Evolutionary conservation across 2,329 filamentous ascomycete species (phyloP), one percentile per base, ranked within the genome.

Genomic region (Aurifilum marmelostoma): DNA sequence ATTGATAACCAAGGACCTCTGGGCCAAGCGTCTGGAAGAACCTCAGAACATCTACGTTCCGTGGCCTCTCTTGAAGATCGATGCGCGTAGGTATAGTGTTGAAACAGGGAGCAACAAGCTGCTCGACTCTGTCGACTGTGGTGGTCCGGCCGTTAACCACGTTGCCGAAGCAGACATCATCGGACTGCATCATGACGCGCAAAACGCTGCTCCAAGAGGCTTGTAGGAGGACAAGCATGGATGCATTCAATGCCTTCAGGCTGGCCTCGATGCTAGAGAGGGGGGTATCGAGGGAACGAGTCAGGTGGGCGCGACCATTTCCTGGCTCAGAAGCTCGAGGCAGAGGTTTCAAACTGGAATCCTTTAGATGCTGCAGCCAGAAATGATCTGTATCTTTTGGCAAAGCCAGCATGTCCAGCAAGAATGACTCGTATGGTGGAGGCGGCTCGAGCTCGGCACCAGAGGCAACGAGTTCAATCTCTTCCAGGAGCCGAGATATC

Each of bases 61-160:
- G 84, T 0, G 77, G 80, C 1, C 77, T 77, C 2, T 76, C 75
- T 1, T 83, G 79, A 12, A 92, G 71, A 41, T 88, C 79, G 21
- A 88, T 80, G 34, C 93, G 87, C 1, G 94, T 76, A 0, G 94
- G 93, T 16, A 97, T 80, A 0, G 94, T 97, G 76, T 97, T 97
- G 83, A 97, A 97, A 77, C 93, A 97, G 0, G 94, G 94, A 0
- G 92, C 93, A n/a, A 97, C 87, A 7, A 97, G 85, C 4, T 84
- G 82, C 50, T 94, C 89, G 14, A 95, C 82, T 0, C 85, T 87
- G 7, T 91, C 85, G 2, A 94, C 77, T 0, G 87, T 80, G 12
- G 92, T 76, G 0, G 89, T 90, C 9, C 94, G 88, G 1, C 94
- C 94, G 75, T 89, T 94, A 67, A 95, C 86, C 2, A 97, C 90